Evolutionary conservation across 2,329 filamentous ascomycete genomes (phyloP), one percentile per base, ranked within the genome.

Genomic region (Boeremia lycopersici): DNA sequence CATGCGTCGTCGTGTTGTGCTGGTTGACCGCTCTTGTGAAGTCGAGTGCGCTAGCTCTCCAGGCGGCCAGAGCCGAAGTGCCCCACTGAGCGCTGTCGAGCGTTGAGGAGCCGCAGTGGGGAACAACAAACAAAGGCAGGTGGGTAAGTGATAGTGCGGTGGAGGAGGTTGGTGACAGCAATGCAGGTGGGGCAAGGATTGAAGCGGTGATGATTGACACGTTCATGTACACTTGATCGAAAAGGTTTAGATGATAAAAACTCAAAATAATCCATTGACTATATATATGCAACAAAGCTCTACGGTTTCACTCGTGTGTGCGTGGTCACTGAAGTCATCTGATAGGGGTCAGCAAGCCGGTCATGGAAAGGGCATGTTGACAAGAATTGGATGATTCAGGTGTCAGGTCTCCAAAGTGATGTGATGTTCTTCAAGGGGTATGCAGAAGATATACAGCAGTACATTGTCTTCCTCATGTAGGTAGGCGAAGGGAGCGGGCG

Each of bases 361-460:
- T 36, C n/a, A 13, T 11, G 33, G 19, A 29, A n/a, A 30, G 39
- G 8, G 2, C n/a, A 17, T 31, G 12, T 46, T 35, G 15, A 52
- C 10, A 36, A 17, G 13, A 28, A n/a, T 15, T 44, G 13, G 33
- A 13, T 15, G 26, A 40, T 28, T 48, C 42, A 47, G 42, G 43
- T 57, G 68, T 86, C 84, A 86, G 84, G 79, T 86, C 84, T 86
- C 84, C 84, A 86, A 86, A 82, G 82, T 86, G 83, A 85, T 81
- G 73, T 49, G 75, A 72, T 80, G 71, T 82, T 86, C 83, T 77
- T 84, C 84, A 86, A 82, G 65, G 77, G 70, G 70, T 65, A 77
- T 81, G 85, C 83, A 74, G 84, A 76, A 85, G 86, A 81, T 86
- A 85, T 82, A 86, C 83, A 86, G 84, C 82, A 80, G 85, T 80